A percentile compares a stretch with the other conserved stretches of the same genome.
phyloP scores from a whole-genome alignment of 129 eudicot genomes.

The Flaveria brownii region DNA sequence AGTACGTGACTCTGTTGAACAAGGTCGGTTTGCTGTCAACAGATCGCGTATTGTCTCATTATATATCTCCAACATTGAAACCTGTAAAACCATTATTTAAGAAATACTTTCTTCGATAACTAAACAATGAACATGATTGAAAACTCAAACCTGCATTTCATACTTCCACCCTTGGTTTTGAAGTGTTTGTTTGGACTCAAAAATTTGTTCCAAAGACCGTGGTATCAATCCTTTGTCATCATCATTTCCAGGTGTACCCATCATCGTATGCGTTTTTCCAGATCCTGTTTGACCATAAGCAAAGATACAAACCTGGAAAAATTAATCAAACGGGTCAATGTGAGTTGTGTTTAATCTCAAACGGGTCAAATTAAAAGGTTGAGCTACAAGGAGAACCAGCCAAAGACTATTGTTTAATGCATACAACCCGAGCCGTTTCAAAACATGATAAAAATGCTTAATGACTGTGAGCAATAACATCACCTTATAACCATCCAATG shows the following conservation, averaged over 20 bases:
- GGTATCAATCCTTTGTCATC: conserved; percentile 89
- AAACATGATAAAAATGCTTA: neutral
- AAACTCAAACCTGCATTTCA: conserved; percentile 80
- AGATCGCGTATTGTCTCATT: conserved; percentile 93
- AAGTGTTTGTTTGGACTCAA: conserved; percentile 71
- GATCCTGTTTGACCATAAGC: conserved; percentile 99
- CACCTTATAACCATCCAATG: conserved; percentile 99
- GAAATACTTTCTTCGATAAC: neutral
- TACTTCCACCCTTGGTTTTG: conserved; percentile 94
- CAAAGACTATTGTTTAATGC: no score
- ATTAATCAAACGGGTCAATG: neutral
- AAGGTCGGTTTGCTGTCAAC: conserved; percentile 50
- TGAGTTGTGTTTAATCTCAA: conserved; percentile 10
- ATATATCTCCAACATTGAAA: conserved; percentile 94
- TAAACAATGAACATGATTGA: conserved; percentile 8
- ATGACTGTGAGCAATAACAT: conserved; percentile 10
- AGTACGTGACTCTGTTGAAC: conserved; percentile 48
- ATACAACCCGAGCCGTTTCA: neutral
- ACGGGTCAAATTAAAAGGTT: neutral
- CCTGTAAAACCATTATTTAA: conserved; percentile 44
- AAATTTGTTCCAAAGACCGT: conserved; percentile 88
- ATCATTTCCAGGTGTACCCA: conserved; percentile 74
- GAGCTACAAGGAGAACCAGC: no score
- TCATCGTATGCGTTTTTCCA: conserved; percentile 97
- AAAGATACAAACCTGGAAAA: conserved; percentile 82